These are phyloP conservation scores for Cytospora leucostoma DNA, from an alignment of 2,329 filamentous ascomycete genomes.

Conservation along the genomic window DNA sequence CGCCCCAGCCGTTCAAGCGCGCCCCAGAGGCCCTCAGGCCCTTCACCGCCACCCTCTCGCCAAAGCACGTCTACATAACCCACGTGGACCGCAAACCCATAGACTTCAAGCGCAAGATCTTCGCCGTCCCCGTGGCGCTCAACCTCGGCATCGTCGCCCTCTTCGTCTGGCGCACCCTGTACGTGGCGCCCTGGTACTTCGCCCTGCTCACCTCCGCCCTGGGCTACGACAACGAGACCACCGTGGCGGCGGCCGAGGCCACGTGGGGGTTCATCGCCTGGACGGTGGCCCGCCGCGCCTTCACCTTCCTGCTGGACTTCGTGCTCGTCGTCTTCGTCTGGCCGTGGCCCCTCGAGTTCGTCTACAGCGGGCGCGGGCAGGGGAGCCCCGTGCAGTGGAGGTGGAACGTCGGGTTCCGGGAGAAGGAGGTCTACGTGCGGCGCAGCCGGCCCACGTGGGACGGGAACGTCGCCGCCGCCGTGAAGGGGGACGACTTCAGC, in stretches of 20 bases:
- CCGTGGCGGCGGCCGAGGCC: constrained; percentile 59
- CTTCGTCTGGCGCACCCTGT: constrained; percentile 68
- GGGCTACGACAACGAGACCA: constrained; percentile 66
- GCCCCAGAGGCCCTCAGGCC: constrained; percentile 63
- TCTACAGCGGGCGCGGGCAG: constrained; percentile 54
- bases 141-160: constrained; percentile 68
- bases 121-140: constrained; percentile 74
- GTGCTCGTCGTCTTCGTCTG: constrained; percentile 67
- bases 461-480: constrained; percentile 54
- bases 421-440: constrained; percentile 78
- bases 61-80: constrained; percentile 75
- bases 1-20: constrained; percentile 67
- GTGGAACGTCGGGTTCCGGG: constrained; percentile 71
- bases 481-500: constrained; percentile 48
- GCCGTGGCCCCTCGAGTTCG: constrained; percentile 74
- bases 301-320: constrained; percentile 74
- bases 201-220: constrained; percentile 64
- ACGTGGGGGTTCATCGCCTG: constrained; percentile 58
- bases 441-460: constrained; percentile 72
- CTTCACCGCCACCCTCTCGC: constrained; percentile 67
- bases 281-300: constrained; percentile 60
- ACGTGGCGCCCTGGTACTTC: constrained; percentile 73
- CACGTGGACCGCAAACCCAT: constrained; percentile 75
- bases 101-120: constrained; percentile 79
- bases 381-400: constrained; percentile 73